phyloP scores from a whole-genome alignment of 2,329 filamentous ascomycete species.

The Colletotrichum eleusines region DNA sequence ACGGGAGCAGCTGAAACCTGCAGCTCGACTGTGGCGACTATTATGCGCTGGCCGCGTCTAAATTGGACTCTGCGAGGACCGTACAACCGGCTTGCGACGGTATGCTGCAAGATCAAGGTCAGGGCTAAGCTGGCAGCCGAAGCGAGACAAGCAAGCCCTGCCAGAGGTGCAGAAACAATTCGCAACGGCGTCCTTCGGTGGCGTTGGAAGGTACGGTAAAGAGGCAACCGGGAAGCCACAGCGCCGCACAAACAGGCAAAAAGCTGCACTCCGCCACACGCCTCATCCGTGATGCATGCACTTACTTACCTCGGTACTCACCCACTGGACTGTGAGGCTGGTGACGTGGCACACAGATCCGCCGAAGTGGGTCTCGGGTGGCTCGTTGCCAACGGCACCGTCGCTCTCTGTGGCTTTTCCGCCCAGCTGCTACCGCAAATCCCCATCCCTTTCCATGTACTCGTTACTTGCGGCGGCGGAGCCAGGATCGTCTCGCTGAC shows the following conservation, averaged over 20 bases:
- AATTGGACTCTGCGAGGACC: slow-evolving; percentile 18
- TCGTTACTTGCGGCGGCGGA: slow-evolving; percentile 37
- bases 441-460: slow-evolving; percentile 5
- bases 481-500: slow-evolving; percentile 39
- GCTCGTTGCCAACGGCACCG: slow-evolving; percentile 30
- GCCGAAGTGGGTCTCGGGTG: slow-evolving; percentile 33
- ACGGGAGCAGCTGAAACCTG: slow-evolving; percentile 39
- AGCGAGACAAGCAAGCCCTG: slow-evolving; percentile 27
- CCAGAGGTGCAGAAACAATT: slow-evolving; percentile 32
- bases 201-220: slow-evolving; percentile 30
- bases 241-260: slow-evolving; percentile 14
- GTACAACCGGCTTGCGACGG: slow-evolving; percentile 3
- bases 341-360: slow-evolving; percentile 42
- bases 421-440: background rate
- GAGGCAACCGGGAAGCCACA: slow-evolving; percentile 38
- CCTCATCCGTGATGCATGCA: slow-evolving; percentile 36
- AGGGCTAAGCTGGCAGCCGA: slow-evolving; percentile 9
- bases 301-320: background rate
- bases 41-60: slow-evolving; percentile 42
- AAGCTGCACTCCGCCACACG: slow-evolving; percentile 43
- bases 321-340: slow-evolving; percentile 38
- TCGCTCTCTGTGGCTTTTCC: slow-evolving; percentile 36
- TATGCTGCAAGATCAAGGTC: background rate
- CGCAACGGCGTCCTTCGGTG: slow-evolving; percentile 25
- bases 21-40: slow-evolving; percentile 42